Base-by-base conservation (phyloP, 2,329 filamentous ascomycete species). In the Colletotrichum magnum region DNA sequence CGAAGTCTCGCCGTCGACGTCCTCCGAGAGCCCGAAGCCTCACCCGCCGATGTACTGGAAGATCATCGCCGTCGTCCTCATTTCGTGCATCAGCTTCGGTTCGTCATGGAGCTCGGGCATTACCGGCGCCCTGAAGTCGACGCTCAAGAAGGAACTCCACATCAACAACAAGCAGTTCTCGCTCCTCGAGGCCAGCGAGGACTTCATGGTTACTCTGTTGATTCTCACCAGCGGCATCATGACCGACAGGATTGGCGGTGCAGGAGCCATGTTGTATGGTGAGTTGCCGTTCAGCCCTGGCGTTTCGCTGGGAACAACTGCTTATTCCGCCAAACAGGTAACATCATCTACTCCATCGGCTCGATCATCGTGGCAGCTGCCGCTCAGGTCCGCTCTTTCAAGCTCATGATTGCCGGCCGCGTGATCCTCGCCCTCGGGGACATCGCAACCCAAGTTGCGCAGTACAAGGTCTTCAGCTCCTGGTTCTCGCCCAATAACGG, bases 381-480 rank as follows among this genome's bases (percentile, higher is more conserved):
- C 0, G 85, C 88, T 0, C 85, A 84, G 1, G 80, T 86, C 2
- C 86, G 88, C 5, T 87, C 82, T 39, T 91, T 86, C 77, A 83
- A 84, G 18, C 87, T 90, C 75, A 90, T 91, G 88, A 85, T 91
- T 45, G 83, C 81, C 16, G 89, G 88, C 1, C 78, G 84, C 43
- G 79, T 91, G 1, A 77, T 91, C 13, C 82, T 86, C 32, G 84
- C 88, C 0, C 77, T 91, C 0, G 89, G 89, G n/a, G 89, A 90
- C 69, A 88, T 90, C 21, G 87, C 89, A 0, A 91, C 89, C 0
- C 88, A 91, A 72, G 83, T 90, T 36, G 89, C 89, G 0, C 88
- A 90, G 74, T 91, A 90, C 75, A 89, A 90, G 69, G 85, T 91
- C 70, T 91, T 91, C 72, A 89, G 87, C 0, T 89, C 87, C 0